Evolutionary conservation across 768 basidiomycete genomes (phyloP).

Genomic region (Pholiota conissans): DNA sequence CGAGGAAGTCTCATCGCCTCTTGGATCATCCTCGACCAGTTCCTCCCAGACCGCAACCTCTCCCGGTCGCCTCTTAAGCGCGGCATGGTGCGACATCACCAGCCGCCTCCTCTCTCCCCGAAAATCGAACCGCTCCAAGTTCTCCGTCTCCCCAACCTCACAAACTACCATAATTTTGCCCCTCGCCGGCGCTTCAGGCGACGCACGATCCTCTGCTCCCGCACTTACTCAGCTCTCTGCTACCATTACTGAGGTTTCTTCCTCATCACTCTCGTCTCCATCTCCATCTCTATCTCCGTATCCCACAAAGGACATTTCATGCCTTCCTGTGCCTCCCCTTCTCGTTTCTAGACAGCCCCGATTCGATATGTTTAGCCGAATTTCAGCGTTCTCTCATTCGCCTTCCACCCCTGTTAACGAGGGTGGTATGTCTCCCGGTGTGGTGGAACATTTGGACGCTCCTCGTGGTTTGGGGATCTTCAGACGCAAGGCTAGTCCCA

Average conservation of each 20-base stretch:
- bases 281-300: too few species aligned
- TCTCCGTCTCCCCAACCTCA: background rate
- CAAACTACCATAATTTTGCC: background rate
- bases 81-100: background rate
- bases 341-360: background rate
- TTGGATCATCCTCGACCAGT: background rate
- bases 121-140: background rate
- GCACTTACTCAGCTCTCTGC: background rate
- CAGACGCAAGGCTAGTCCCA: background rate
- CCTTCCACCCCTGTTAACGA: background rate
- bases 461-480: slow-evolving; percentile 11
- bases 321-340: background rate
- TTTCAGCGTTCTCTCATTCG: background rate
- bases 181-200: slow-evolving; percentile 2
- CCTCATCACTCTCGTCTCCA: background rate
- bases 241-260: background rate
- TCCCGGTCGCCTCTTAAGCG: background rate
- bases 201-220: background rate
- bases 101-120: background rate
- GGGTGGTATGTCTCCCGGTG: slow-evolving; percentile 8
- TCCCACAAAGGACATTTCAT: background rate
- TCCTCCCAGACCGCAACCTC: background rate
- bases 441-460: slow-evolving; percentile 12
- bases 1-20: slow-evolving; percentile 12
- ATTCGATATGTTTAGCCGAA: background rate